phyloP scores from a whole-genome alignment of 208 protist genomes.

The Leishmania martiniquensis region DNA sequence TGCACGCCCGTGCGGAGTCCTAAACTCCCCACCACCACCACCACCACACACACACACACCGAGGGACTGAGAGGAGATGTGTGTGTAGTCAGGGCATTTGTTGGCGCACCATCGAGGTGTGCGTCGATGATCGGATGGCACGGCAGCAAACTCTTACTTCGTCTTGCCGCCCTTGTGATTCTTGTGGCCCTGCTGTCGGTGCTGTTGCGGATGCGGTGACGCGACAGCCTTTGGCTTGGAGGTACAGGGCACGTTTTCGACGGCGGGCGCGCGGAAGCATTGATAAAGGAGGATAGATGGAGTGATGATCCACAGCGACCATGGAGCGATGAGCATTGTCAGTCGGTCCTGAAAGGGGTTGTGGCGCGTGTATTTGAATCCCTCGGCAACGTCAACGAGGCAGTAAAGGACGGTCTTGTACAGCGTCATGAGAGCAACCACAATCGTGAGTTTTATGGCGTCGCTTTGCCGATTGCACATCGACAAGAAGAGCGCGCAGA shows the following conservation, averaged over 20 bases:
- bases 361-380: constrained; percentile 68
- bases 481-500: constrained; percentile 43
- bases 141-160: neutral
- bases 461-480: constrained; percentile 9
- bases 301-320: constrained; percentile 68
- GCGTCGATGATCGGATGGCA: neutral
- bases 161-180: constrained; percentile 21
- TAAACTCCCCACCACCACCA: neutral
- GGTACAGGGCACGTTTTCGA: constrained; percentile 6
- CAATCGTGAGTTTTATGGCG: constrained; percentile 51
- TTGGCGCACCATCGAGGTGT: neutral
- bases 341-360: constrained; percentile 56
- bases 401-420: constrained; percentile 86
- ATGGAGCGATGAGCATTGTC: constrained; percentile 57
- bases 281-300: constrained; percentile 50
- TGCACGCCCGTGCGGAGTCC: neutral
- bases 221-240: neutral
- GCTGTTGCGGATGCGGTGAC: neutral
- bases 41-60: no score
- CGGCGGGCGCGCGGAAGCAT: constrained; percentile 39
- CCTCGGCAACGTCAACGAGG: constrained; percentile 65
- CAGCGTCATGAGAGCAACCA: constrained; percentile 71
- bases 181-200: neutral
- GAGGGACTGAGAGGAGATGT: neutral
- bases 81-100: no score